phyloP scores from a whole-genome alignment of 1,284 basidiomycete genomes.

The Laetiporus sulphureus region DNA sequence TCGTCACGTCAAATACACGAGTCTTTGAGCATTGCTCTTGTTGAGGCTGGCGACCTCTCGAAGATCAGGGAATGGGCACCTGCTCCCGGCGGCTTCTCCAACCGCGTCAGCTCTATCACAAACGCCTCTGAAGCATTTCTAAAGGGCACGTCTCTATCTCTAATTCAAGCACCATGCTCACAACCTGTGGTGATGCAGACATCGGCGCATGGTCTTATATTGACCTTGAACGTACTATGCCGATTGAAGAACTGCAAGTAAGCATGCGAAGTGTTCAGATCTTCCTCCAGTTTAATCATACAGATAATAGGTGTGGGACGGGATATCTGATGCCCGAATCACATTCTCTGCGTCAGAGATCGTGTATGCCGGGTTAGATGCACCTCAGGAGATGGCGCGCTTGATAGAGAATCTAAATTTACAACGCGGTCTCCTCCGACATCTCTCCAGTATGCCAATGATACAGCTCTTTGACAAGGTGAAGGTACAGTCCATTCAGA shows the following conservation, averaged over 20 bases:
- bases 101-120: constrained; percentile 87
- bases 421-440: constrained; percentile 71
- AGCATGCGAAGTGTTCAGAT: constrained; percentile 9
- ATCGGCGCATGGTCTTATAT: constrained; percentile 82
- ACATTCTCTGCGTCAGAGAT: constrained; percentile 57
- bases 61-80: constrained; percentile 66
- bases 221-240: constrained; percentile 62
- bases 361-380: constrained; percentile 24
- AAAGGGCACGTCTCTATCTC: no score
- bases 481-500: constrained; percentile 59
- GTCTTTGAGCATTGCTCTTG: constrained; percentile 56
- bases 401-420: constrained; percentile 90
- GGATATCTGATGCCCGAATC: constrained; percentile 76
- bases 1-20: constrained; percentile 43
- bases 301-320: constrained; percentile 89
- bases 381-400: constrained; percentile 52
- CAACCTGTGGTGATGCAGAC: no score
- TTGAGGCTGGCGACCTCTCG: constrained; percentile 76
- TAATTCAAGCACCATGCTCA: no score
- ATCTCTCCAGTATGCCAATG: constrained; percentile 36
- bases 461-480: constrained; percentile 60
- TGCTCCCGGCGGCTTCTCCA: constrained; percentile 61
- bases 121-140: constrained; percentile 77
- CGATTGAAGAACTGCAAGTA: constrained; percentile 84
- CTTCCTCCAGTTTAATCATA: background rate